Conservation (phyloP, 2,329 filamentous ascomycete species). For the Fusarium udum region DNA sequence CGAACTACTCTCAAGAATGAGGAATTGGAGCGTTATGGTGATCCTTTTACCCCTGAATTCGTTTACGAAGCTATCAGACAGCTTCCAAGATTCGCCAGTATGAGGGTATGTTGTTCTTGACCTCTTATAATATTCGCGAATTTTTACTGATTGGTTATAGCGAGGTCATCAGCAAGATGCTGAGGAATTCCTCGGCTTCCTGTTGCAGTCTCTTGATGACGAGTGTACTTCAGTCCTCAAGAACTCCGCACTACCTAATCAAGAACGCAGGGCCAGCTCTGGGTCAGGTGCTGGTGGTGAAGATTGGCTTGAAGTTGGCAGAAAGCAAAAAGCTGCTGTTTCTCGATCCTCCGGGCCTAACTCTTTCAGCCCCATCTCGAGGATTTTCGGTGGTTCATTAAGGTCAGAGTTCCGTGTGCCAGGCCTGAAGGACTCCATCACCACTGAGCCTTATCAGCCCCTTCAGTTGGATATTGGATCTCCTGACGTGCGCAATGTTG, state of each 20-base stretch:
- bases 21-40: slow-evolving; percentile 89
- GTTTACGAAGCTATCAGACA: slow-evolving; percentile 93
- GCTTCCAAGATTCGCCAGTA: slow-evolving; percentile 87
- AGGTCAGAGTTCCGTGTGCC: slow-evolving; percentile 89
- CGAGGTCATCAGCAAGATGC: slow-evolving; percentile 97
- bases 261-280: slow-evolving; percentile 42
- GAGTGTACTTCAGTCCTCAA: slow-evolving; percentile 83
- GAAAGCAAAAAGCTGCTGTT: slow-evolving; percentile 85
- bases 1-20: slow-evolving; percentile 78
- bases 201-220: slow-evolving; percentile 91
- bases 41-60: slow-evolving; percentile 91
- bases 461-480: slow-evolving; percentile 94
- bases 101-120: slow-evolving; percentile 73
- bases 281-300: slow-evolving; percentile 44
- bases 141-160: slow-evolving; percentile 52
- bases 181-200: slow-evolving; percentile 93
- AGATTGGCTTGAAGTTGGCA: slow-evolving; percentile 92
- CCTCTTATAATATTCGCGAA: too few species aligned
- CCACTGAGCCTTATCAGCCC: slow-evolving; percentile 91
- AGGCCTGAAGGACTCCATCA: slow-evolving; percentile 89
- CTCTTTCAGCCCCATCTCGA: slow-evolving; percentile 84
- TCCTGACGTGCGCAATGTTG: slow-evolving; percentile 85
- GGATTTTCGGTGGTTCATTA: slow-evolving; percentile 92
- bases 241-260: slow-evolving; percentile 44
- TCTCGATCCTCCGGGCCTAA: slow-evolving; percentile 85